Percentiles rank a stretch among this genome's conserved stretches.
Conservation (phyloP, 441 rosid species). For the Populus hybrid region DNA sequence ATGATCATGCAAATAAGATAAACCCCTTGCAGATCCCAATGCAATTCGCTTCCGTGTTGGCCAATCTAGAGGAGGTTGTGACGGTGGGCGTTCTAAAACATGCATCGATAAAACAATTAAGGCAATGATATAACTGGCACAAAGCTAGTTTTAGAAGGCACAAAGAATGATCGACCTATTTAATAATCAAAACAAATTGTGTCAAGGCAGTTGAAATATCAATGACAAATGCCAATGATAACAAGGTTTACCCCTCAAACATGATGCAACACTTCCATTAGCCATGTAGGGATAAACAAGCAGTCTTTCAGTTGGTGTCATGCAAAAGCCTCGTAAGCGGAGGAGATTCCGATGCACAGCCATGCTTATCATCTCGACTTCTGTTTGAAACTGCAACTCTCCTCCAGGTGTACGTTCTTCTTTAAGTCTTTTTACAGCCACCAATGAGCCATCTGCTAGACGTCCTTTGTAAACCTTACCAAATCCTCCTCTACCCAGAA, state of each 20-base stretch:
- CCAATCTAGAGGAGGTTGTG: slow-evolving; percentile 82
- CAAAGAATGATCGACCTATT: background rate
- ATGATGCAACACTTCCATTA: slow-evolving; percentile 93
- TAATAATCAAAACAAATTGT: background rate
- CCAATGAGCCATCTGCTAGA: too few relatives aligned
- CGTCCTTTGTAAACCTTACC: too few relatives aligned
- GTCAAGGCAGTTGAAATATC: background rate
- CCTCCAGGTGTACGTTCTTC: too few relatives aligned
- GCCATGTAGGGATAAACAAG: slow-evolving; percentile 98
- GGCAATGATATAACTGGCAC: background rate
- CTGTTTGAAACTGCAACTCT: too few relatives aligned
- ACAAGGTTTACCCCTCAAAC: slow-evolving; percentile 61
- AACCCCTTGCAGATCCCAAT: slow-evolving; percentile 73
- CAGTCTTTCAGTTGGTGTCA: slow-evolving; percentile 87
- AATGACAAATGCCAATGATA: background rate
- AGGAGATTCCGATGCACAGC: slow-evolving; percentile 91
- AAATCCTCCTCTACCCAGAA: slow-evolving; percentile 4
- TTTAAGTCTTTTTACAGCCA: too few relatives aligned
- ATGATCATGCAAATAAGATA: slow-evolving; percentile 52
- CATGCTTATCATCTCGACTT: slow-evolving; percentile 72
- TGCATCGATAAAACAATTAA: slow-evolving; percentile 6
- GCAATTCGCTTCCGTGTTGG: slow-evolving; percentile 70
- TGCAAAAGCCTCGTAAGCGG: slow-evolving; percentile 86
- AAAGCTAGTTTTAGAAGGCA: background rate
- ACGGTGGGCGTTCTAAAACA: slow-evolving; percentile 62